Percentiles rank a stretch among this genome's conserved stretches.
phyloP scores from a whole-genome alignment of 768 basidiomycete species.

The Hypholoma sublateritium region DNA sequence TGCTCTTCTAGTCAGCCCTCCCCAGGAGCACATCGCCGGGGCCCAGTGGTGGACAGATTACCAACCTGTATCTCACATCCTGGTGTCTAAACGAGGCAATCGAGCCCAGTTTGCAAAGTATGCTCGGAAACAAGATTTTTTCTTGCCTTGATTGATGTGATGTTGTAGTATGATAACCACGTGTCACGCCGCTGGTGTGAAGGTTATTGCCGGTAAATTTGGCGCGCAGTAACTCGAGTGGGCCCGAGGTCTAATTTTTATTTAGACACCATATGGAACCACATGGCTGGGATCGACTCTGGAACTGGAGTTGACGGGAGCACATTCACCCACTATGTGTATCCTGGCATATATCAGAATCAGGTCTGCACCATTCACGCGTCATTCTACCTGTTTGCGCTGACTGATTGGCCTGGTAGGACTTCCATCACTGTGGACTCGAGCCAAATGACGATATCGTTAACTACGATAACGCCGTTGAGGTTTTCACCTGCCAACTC shows the following conservation, averaged over 20 bases:
- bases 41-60: slow-evolving; percentile 77
- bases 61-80: slow-evolving; percentile 63
- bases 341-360: slow-evolving; percentile 47
- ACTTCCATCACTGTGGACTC: slow-evolving; percentile 68
- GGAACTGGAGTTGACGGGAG: slow-evolving; percentile 52
- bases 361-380: slow-evolving; percentile 31
- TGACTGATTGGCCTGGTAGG: slow-evolving; percentile 19
- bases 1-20: slow-evolving; percentile 39
- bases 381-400: neutral
- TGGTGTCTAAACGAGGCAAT: slow-evolving; percentile 66
- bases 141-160: neutral
- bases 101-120: slow-evolving; percentile 47
- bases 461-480: slow-evolving; percentile 48
- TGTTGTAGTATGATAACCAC: slow-evolving; percentile 42
- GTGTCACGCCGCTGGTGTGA: slow-evolving; percentile 56
- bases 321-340: slow-evolving; percentile 52
- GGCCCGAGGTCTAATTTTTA: neutral
- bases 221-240: too few relatives aligned
- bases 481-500: slow-evolving; percentile 61
- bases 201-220: slow-evolving; percentile 48
- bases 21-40: slow-evolving; percentile 59
- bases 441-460: slow-evolving; percentile 52
- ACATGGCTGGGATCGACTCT: slow-evolving; percentile 54
- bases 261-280: slow-evolving; percentile 61
- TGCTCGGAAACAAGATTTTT: slow-evolving; percentile 7